These are phyloP conservation scores for Fremontodendron californicum DNA, from an alignment of 345 rosid genomes.

Conservation along the genomic window DNA sequence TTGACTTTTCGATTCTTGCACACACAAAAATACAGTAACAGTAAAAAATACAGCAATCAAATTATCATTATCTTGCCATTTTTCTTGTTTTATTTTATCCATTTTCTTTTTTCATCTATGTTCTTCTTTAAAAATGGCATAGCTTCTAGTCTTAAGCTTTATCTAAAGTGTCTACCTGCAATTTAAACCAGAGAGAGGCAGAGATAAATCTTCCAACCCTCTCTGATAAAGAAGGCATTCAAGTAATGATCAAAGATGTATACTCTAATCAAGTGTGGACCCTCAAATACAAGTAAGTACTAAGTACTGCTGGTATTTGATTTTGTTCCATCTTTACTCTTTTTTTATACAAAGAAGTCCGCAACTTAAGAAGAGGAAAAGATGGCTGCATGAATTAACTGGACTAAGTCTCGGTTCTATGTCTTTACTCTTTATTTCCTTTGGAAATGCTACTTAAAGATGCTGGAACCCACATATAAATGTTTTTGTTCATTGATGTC, in stretches of 20 bases:
- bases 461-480: neutral
- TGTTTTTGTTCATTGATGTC: conserved; percentile 1
- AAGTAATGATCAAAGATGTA: conserved; percentile 40
- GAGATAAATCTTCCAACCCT: conserved; percentile 72
- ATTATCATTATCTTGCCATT: neutral
- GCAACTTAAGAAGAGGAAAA: no score
- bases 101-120: no score
- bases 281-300: conserved; percentile 63
- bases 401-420: no score
- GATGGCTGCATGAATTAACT: no score
- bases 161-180: neutral
- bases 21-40: neutral
- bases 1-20: conserved; percentile 28
- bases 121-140: neutral
- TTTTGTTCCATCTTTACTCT: no score
- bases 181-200: conserved; percentile 53
- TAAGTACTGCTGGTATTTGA: conserved; percentile 21
- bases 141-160: neutral
- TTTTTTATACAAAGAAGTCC: no score
- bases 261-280: conserved; percentile 45
- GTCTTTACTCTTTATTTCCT: neutral
- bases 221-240: conserved; percentile 57
- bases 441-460: neutral
- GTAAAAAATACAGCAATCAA: neutral
- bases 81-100: neutral